phyloP scores from a whole-genome alignment of 352 stramenopile genomes.

The Pythium oligandrum region DNA sequence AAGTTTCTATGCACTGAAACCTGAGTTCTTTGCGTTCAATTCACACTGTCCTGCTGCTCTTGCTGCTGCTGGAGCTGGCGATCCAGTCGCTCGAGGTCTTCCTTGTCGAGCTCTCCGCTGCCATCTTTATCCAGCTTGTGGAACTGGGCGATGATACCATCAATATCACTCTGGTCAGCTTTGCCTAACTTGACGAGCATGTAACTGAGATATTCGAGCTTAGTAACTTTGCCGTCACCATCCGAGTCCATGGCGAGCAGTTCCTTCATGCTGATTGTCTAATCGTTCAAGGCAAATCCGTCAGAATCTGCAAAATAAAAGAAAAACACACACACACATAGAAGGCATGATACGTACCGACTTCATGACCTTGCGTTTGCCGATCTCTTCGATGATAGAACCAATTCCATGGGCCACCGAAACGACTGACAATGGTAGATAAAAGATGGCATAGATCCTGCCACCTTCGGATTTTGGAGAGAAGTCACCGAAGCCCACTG shows the following conservation, averaged over 20 bases:
- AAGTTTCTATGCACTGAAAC: no score
- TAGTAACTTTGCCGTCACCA: constrained; percentile 59
- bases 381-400: constrained; percentile 57
- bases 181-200: constrained; percentile 79
- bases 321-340: not conserved
- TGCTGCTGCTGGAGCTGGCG: constrained; percentile 42
- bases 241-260: constrained; percentile 63
- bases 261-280: constrained; percentile 75
- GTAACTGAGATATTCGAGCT: constrained; percentile 64
- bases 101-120: constrained; percentile 63
- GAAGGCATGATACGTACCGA: constrained; percentile 8
- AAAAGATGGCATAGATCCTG: constrained; percentile 84
- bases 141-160: constrained; percentile 61
- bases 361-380: constrained; percentile 52
- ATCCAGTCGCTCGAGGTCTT: constrained; percentile 57
- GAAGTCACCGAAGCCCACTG: constrained; percentile 82
- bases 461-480: constrained; percentile 47
- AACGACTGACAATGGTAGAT: constrained; percentile 60
- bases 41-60: no score
- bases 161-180: constrained; percentile 56
- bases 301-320: constrained; percentile 1
- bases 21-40: no score
- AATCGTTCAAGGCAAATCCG: not conserved
- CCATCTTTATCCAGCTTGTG: constrained; percentile 60
- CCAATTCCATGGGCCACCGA: constrained; percentile 64